Base-by-base conservation (phyloP, 2,329 filamentous ascomycete genomes). In the Coniochaeta sp. region DNA sequence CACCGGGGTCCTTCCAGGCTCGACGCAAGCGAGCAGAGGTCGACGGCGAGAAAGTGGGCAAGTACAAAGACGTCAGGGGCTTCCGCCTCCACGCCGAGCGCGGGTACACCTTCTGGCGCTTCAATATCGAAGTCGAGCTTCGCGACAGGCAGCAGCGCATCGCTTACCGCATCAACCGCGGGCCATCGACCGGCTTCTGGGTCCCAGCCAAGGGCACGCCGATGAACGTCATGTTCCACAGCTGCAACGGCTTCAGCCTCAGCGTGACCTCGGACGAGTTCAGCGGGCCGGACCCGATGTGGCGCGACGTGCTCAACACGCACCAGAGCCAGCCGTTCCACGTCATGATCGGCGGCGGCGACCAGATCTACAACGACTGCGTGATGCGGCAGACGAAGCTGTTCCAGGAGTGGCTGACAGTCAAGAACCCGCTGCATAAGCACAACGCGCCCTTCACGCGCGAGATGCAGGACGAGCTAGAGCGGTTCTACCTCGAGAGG, bases 151-250 rank as follows among this genome's bases (percentile, higher is more conserved):
- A 98, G 73, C 86, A 93, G 67, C 88, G 93, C 42, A 89, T 99
- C 64, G 93, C 93, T 0, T 99, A 99, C 74, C 90, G 93, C 59
- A 96, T 99, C 77, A 99, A 99, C 70, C 83, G 88, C 55, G 93
- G 95, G 0, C 93, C 93, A 6, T 86, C 91, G 2, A 87, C 90
- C 58, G 91, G 89, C 1, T 99, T 99, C 72, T 99, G 95, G 93
- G 91, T 99, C 0, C 95, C 96, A 5, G 89, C 89, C 34, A 84
- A 81, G 57, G 89, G 86, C 17, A 83, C 96, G 71, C 85, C 89
- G 2, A 99, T 99, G 95, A 97, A 98, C 75, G 90, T 97, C 71
- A 96, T 98, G 92, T 99, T 97, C 76, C 85, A 98, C 77, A 96
- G 90, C 71, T 96, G 95, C 78, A 99, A 99, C 72, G 95, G 96